Conservation (phyloP, 441 rosid genomes). For the Melastoma candidum region DNA sequence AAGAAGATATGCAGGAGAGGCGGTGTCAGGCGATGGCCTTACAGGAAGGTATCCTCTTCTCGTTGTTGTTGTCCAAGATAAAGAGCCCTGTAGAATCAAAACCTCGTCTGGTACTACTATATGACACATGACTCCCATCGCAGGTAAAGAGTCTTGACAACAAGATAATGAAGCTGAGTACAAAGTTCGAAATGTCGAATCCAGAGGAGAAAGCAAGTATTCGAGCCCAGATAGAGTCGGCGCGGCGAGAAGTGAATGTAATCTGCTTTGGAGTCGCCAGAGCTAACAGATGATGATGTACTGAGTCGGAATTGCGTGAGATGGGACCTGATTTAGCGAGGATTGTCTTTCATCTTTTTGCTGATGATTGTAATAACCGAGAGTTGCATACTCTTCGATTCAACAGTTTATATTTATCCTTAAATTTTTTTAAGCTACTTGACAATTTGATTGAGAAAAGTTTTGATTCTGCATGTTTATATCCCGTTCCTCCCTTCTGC, state of each 20-base stretch:
- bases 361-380: too few relatives aligned
- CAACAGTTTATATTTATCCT: too few relatives aligned
- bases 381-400: too few relatives aligned
- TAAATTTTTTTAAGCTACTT: too few relatives aligned
- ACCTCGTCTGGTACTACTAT: too few relatives aligned
- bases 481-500: too few relatives aligned
- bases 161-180: slow-evolving; percentile 12
- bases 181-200: slow-evolving; percentile 7
- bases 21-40: slow-evolving; percentile 52
- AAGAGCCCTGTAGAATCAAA: too few relatives aligned
- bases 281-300: rapidly evolving
- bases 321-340: too few relatives aligned
- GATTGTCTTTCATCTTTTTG: too few relatives aligned
- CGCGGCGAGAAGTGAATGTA: slow-evolving; percentile 15
- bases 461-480: too few relatives aligned
- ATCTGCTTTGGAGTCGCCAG: slow-evolving; percentile 18
- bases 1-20: slow-evolving; percentile 51
- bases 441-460: too few relatives aligned
- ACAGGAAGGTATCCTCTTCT: slow-evolving; percentile 35
- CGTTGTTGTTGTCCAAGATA: too few relatives aligned
- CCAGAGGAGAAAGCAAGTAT: slow-evolving; percentile 18
- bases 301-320: not conserved
- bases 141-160: slow-evolving; percentile 39
- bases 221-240: slow-evolving; percentile 21
- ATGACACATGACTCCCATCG: not conserved